Evolutionary conservation across 768 basidiomycete genomes (phyloP), one percentile per base, ranked within the genome.

Genomic region (Erythrobasidium yunnanense): DNA sequence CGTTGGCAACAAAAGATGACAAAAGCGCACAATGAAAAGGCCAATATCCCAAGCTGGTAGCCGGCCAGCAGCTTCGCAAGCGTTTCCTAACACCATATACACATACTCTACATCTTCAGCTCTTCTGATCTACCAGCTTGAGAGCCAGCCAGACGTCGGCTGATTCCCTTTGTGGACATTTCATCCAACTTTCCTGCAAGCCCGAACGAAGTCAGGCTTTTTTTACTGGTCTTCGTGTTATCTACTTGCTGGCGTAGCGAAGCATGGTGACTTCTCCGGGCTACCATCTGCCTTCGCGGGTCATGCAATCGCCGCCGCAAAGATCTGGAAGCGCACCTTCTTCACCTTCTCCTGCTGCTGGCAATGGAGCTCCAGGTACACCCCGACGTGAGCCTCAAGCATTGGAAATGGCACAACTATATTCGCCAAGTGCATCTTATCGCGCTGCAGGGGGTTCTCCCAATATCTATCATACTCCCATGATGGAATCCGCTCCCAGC

Each of bases 251-350:
- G 3, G 11, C 30, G 23, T 13, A 45, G 47, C 38, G 34, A 63
- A 4, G 18, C 4, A 6, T 29, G 25, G 34, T 33, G 7, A 23
- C 38, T 25, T 38, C 20, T 25, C 13, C 7, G 3, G 22, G 34
- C 34, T 58, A 45, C 23, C 56, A 58, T 30, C 56, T 58, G n/a
- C 56, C 56, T 11, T 35, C 56, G 5, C 17, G 56, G 23, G 38
- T 58, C 25, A 35, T 58, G 32, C 35, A 33, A 5, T 38, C 56
- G 34, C 56, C 56, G 18, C 54, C 54, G 2, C 32, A 32, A 5
- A 45, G 22, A n/a, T n/a, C n/a, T n/a, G n/a, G n/a, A n/a, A n/a
- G n/a, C n/a, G n/a, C n/a, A n/a, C n/a, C n/a, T n/a, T n/a, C n/a
- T n/a, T n/a, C n/a, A n/a, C 29, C 18, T 52, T 8, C 50, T 22